These are phyloP conservation scores for Penicillium taxi DNA, from an alignment of 495 filamentous ascomycete genomes.

Conservation along the genomic window DNA sequence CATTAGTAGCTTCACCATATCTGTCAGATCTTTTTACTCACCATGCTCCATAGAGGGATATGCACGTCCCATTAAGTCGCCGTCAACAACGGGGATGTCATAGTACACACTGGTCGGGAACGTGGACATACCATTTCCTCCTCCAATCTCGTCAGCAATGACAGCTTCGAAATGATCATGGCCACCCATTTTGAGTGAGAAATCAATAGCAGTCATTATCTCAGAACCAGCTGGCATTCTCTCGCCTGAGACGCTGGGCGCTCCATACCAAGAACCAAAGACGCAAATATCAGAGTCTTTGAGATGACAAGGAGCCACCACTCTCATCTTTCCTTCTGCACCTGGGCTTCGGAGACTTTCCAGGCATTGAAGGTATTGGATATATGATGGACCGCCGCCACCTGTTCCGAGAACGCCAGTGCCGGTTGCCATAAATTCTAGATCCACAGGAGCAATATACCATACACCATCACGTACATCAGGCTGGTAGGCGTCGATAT, in stretches of 20 bases:
- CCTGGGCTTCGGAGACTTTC: conserved; percentile 9
- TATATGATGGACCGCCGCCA: conserved; percentile 17
- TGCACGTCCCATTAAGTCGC: conserved; percentile 32
- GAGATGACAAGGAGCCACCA: conserved; percentile 9
- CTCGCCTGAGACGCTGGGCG: conserved; percentile 19
- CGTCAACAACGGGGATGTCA: conserved; percentile 31
- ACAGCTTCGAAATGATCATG: conserved; percentile 23
- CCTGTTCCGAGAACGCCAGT: conserved; percentile 19
- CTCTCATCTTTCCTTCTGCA: conserved; percentile 13
- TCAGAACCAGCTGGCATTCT: conserved; percentile 23
- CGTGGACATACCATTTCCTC: conserved; percentile 32
- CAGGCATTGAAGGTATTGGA: conserved; percentile 17
- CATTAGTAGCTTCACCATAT: no score
- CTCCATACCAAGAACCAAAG: conserved; percentile 20
- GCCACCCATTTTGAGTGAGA: conserved; percentile 19
- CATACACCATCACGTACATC: conserved; percentile 35
- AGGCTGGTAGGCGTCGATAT: conserved; percentile 44
- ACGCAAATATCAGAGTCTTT: conserved; percentile 16
- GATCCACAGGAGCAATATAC: conserved; percentile 18
- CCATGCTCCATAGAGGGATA: conserved; percentile 24
- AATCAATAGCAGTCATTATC: conserved; percentile 20
- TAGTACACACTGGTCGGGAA: conserved; percentile 20
- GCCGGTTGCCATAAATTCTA: conserved; percentile 21
- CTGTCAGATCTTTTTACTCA: conserved; percentile 13
- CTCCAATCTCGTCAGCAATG: conserved; percentile 30